A percentile compares a stretch with the other conserved stretches of the same genome.
Evolutionary conservation across 1,139 yeast genomes (phyloP).

Genomic region (Candida sp.): DNA sequence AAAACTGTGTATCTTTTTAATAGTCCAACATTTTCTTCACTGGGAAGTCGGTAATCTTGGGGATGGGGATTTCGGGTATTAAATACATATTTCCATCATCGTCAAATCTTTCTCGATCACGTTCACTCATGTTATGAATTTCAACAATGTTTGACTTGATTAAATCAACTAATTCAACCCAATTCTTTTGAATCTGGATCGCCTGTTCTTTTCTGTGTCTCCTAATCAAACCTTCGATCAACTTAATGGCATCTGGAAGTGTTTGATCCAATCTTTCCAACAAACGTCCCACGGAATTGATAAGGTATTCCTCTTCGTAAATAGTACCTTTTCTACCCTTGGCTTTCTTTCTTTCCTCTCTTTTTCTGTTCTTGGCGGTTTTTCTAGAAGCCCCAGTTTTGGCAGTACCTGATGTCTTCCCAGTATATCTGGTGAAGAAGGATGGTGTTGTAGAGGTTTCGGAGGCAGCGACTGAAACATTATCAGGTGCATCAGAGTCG

Average conservation of each 20-base stretch:
- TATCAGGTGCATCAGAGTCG: conserved; percentile 80
- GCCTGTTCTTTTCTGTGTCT: conserved; percentile 79
- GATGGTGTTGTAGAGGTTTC: conserved; percentile 93
- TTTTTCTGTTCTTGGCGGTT: conserved; percentile 85
- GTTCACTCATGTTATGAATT: conserved; percentile 76
- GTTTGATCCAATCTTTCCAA: conserved; percentile 79
- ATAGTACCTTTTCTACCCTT: conserved; percentile 97
- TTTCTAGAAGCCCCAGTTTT: conserved; percentile 93
- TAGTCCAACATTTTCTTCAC: conserved; percentile 54
- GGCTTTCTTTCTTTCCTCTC: conserved; percentile 95
- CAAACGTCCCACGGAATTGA: conserved; percentile 83
- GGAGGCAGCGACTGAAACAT: conserved; percentile 92
- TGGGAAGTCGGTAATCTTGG: conserved; percentile 59
- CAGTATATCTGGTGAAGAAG: conserved; percentile 92
- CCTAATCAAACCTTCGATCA: conserved; percentile 76
- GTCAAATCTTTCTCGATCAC: conserved; percentile 83
- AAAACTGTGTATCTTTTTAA: conserved; percentile 13
- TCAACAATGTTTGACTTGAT: conserved; percentile 63
- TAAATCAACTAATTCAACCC: conserved; percentile 53
- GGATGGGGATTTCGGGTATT: conserved; percentile 70
- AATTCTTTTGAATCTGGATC: conserved; percentile 69
- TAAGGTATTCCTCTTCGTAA: conserved; percentile 93
- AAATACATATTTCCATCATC: conserved; percentile 83
- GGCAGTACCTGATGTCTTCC: conserved; percentile 94
- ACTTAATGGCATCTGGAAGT: conserved; percentile 65